phyloP scores from a whole-genome alignment of 2,329 filamentous ascomycete genomes.

The Botryosphaeria dothidea region DNA sequence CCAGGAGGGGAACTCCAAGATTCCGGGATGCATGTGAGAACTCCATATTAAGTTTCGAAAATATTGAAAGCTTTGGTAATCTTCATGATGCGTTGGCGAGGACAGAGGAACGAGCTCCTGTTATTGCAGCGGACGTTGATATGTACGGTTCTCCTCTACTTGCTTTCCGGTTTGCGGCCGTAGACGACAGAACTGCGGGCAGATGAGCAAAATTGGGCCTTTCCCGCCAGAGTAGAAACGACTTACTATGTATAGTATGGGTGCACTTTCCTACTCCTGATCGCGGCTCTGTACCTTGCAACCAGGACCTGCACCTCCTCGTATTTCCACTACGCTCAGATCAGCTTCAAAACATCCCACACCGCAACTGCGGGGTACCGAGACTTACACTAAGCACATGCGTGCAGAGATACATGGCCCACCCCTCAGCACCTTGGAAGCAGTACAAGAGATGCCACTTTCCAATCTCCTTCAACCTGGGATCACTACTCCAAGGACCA shows the following conservation, averaged over 20 bases:
- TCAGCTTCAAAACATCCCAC: background rate
- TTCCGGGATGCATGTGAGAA: too few relatives aligned
- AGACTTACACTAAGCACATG: conserved; percentile 12
- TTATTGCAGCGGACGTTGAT: background rate
- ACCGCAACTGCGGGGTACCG: too few relatives aligned
- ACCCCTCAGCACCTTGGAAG: conserved; percentile 24
- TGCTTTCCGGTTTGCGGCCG: conserved; percentile 8
- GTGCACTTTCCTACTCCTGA: conserved; percentile 13
- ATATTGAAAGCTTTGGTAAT: too few relatives aligned
- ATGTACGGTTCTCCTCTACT: background rate
- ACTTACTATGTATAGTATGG: conserved; percentile 15
- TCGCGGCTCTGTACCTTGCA: conserved; percentile 6
- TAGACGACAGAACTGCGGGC: conserved; percentile 6
- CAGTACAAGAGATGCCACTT: conserved; percentile 31
- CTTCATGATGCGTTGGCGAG: too few relatives aligned
- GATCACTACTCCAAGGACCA: conserved; percentile 28
- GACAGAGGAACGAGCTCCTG: too few relatives aligned
- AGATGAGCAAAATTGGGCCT: background rate
- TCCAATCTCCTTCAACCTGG: conserved; percentile 55
- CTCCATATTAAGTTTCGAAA: too few relatives aligned
- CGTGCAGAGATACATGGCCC: conserved; percentile 15
- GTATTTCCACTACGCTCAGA: conserved; percentile 4
- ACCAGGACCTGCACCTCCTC: conserved; percentile 17
- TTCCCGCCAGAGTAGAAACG: background rate
- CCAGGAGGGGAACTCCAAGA: too few relatives aligned